A percentile compares a stretch with the other conserved stretches of the same genome.
Conservation (phyloP, 176 grass and related monocot species). For the Puccinellia tenuiflora region DNA sequence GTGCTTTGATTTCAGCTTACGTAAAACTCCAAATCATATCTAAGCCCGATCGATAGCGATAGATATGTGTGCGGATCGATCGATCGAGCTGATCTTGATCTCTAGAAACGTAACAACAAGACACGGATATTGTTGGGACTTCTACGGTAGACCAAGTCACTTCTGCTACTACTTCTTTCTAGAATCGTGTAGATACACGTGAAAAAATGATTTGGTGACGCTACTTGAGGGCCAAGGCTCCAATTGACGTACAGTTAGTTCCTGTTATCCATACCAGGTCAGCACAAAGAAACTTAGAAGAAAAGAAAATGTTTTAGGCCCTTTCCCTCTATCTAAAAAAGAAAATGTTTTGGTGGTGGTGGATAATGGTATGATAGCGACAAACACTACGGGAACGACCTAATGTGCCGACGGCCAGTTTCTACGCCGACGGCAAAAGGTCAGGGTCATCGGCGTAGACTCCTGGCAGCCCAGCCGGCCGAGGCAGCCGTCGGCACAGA, state of each 20-base stretch:
- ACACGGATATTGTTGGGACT: background rate
- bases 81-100: background rate
- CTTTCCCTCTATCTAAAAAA: too few relatives aligned
- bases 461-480: too few relatives aligned
- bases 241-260: background rate
- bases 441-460: too few relatives aligned
- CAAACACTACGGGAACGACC: too few relatives aligned
- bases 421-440: too few relatives aligned
- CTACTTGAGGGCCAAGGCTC: slow-evolving; percentile 2
- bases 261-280: background rate
- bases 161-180: background rate
- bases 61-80: background rate
- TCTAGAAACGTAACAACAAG: background rate
- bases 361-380: too few relatives aligned
- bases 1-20: background rate
- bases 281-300: background rate
- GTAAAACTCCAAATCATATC: background rate
- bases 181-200: background rate
- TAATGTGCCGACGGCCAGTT: too few relatives aligned
- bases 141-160: background rate
- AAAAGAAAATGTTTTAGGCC: background rate
- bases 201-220: background rate
- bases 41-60: background rate
- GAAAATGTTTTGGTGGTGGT: too few relatives aligned
- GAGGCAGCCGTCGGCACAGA: too few relatives aligned